Conservation (phyloP, 768 basidiomycete genomes). For the Leccinum subtestaceum region DNA sequence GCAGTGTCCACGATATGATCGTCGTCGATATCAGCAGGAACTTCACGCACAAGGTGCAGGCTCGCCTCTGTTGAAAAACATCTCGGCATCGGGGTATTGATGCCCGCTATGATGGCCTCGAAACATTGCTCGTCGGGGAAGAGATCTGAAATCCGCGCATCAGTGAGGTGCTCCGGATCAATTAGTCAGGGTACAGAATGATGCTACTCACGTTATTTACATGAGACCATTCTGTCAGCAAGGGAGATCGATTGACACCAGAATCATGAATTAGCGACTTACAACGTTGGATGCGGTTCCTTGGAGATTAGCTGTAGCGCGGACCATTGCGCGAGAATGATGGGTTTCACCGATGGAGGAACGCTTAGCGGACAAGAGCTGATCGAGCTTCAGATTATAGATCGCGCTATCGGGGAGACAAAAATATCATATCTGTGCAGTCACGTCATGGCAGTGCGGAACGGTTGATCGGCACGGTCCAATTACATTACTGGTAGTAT, state of each 20-base stretch:
- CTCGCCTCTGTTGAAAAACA: conserved; percentile 50
- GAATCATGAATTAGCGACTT: conserved; percentile 29
- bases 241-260: neutral
- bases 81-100: conserved; percentile 44
- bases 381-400: neutral
- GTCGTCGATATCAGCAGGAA: neutral
- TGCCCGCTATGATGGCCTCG: conserved; percentile 53
- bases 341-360: neutral
- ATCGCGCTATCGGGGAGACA: too few relatives aligned
- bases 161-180: neutral
- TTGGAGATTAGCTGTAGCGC: conserved; percentile 35
- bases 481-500: too few relatives aligned
- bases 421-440: too few relatives aligned
- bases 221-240: conserved; percentile 47
- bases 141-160: conserved; percentile 18
- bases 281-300: conserved; percentile 39
- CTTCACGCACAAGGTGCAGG: neutral
- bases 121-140: conserved; percentile 60
- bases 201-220: conserved; percentile 49
- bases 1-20: neutral
- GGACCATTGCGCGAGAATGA: conserved; percentile 22
- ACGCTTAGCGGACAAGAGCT: neutral
- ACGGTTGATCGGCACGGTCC: too few relatives aligned
- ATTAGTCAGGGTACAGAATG: neutral
- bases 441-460: too few relatives aligned